Percentiles rank a stretch among this genome's conserved stretches.
phyloP scores from a whole-genome alignment of 2,329 filamentous ascomycete genomes.

The Aureobasidium sp. region DNA sequence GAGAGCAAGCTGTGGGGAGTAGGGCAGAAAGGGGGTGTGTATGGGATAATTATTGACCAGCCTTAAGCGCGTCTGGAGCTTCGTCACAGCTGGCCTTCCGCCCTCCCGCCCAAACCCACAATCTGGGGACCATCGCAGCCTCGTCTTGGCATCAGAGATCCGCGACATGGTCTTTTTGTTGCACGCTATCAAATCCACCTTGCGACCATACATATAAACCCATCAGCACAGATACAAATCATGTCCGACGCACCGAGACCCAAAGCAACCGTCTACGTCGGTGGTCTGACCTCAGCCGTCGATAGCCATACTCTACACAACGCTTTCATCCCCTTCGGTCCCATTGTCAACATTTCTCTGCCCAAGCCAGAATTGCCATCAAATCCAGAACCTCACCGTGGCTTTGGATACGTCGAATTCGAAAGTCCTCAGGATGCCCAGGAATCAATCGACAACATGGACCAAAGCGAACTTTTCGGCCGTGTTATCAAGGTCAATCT shows the following conservation, averaged over 20 bases:
- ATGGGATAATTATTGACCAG: slow-evolving; percentile 9
- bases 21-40: neutral
- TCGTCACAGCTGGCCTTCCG: slow-evolving; percentile 7
- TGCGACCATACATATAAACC: neutral
- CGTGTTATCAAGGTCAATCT: slow-evolving; percentile 84
- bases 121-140: neutral
- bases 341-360: slow-evolving; percentile 83
- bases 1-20: neutral
- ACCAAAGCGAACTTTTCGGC: slow-evolving; percentile 91
- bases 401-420: slow-evolving; percentile 95
- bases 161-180: neutral
- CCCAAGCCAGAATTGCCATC: slow-evolving; percentile 81
- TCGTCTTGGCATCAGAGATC: slow-evolving; percentile 8
- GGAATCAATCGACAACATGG: slow-evolving; percentile 99
- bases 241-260: slow-evolving; percentile 80
- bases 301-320: slow-evolving; percentile 70
- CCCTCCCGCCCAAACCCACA: neutral
- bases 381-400: slow-evolving; percentile 70
- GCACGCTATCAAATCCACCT: slow-evolving; percentile 5
- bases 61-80: neutral
- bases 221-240: slow-evolving; percentile 17
- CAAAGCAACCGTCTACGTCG: slow-evolving; percentile 88
- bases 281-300: slow-evolving; percentile 73
- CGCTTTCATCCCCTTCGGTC: slow-evolving; percentile 93
- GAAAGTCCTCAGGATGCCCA: slow-evolving; percentile 77